Base-by-base conservation (phyloP, 305 asterid genomes). In the Andrographis paniculata region DNA sequence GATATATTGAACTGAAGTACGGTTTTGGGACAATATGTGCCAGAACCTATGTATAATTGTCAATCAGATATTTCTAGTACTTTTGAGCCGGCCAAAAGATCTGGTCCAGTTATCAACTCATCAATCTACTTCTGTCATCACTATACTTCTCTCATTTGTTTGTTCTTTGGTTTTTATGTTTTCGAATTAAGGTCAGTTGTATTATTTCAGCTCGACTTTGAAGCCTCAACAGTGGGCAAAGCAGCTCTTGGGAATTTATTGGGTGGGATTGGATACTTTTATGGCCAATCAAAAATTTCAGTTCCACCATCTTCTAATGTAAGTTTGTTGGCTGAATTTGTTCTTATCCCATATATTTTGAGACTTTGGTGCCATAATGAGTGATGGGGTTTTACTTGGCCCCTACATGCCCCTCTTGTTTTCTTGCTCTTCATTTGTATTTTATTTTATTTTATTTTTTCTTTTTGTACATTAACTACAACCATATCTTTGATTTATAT, bases 241-340 rank as follows among this genome's bases (percentile, higher is more conserved):
- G 93, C 87, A 62, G 82, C 99, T 63, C 75, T 91, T 8, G 94
- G 83, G 14, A 86, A 86, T 67, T 61, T 87, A 82, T 74, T 91
- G 74, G 96, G 99, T 49, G 99, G 96, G 52, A 72, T 86, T 72
- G 96, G 95, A 58, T 83, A 91, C 74, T 91, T 73, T 60, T 91
- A 75, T 50, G 99, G 99, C 45, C 96, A 86, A 66, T 83, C 99
- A 44, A 83, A 74, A 70, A 91, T 91, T 62, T 70, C 95, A 17
- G 75, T 68, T 63, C 84, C 96, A 50, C 72, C 69, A 50, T 60
- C 72, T 61, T 59, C 86, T 41, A 59, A 51, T 22, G 99, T 91
- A 75, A 74, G 88, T 71, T 67, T 28, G 52, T 48, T 42, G 17
- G 47, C 59, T 42, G 49, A 47, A 38, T 46, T 55, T 13, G 30